phyloP scores from a whole-genome alignment of 768 basidiomycete genomes.

The Suillus hirtellus region DNA sequence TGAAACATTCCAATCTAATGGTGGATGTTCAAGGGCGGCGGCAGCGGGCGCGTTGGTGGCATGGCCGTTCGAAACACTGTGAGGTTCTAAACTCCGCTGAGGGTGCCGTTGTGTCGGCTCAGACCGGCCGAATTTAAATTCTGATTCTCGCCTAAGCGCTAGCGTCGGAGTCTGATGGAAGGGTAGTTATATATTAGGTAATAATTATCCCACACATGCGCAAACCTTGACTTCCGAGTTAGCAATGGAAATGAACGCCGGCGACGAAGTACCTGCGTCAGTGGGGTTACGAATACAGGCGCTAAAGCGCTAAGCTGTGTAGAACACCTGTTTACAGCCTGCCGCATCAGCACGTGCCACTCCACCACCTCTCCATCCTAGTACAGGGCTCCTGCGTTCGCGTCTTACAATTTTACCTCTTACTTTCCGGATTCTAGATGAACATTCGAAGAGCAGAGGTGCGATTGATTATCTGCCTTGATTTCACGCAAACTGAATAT shows the following conservation, averaged over 20 bases:
- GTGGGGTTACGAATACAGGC: background rate
- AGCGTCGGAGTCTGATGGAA: background rate
- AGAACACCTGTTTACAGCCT: conserved; percentile 1
- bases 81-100: too few species aligned
- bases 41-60: too few species aligned
- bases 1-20: background rate
- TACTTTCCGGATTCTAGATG: conserved; percentile 17
- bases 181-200: background rate
- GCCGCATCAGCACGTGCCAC: background rate
- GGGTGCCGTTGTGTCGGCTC: too few species aligned
- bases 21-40: background rate
- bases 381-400: background rate
- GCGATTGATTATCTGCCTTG: conserved; percentile 7
- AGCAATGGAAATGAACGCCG: conserved; percentile 1
- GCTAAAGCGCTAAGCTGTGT: conserved; percentile 4
- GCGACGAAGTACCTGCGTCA: background rate
- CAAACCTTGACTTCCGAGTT: background rate
- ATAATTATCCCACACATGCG: background rate
- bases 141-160: too few species aligned
- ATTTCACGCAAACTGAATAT: background rate
- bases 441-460: conserved; percentile 34
- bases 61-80: too few species aligned
- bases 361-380: background rate
- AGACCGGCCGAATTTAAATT: too few species aligned
- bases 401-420: background rate